Conservation (phyloP, 2,329 filamentous ascomycete genomes). For the Phialemoniopsis sp. region DNA sequence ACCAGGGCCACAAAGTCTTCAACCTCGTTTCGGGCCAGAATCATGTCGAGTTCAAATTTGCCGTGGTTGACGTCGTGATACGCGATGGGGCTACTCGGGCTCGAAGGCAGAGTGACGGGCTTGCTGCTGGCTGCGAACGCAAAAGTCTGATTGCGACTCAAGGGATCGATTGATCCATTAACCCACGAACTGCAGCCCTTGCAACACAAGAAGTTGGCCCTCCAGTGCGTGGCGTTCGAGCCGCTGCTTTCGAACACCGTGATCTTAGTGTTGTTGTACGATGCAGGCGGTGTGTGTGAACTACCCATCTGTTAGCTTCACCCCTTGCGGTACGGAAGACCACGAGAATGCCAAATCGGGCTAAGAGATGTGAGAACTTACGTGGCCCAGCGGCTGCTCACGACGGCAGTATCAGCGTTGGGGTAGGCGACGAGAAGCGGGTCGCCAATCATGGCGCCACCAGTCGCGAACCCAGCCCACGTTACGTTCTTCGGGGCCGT, state of each 20-base stretch:
- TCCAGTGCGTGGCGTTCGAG: conserved; percentile 8
- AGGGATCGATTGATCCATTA: conserved; percentile 2
- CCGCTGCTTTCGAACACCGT: neutral
- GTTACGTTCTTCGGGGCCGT: neutral
- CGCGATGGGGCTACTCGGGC: neutral
- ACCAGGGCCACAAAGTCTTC: neutral
- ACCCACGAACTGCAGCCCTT: conserved; percentile 6
- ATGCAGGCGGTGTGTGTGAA: neutral
- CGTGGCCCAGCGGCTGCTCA: neutral
- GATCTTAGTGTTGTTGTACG: conserved; percentile 4
- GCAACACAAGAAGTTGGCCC: conserved; percentile 3
- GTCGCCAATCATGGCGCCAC: neutral
- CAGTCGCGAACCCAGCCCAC: neutral
- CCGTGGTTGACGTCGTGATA: conserved; percentile 5
- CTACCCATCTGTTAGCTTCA: too few relatives aligned
- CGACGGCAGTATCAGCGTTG: neutral
- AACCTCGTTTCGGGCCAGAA: neutral
- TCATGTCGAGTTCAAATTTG: conserved; percentile 6
- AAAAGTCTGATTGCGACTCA: conserved; percentile 5
- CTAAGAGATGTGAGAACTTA: neutral
- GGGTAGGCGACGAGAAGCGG: neutral
- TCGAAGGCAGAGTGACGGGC: neutral
- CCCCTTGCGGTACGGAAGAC: neutral
- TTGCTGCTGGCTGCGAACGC: conserved; percentile 3
- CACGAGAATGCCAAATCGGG: neutral